A percentile compares a stretch with the other conserved stretches of the same genome.
These are phyloP conservation scores for Moniliophthora roreri DNA, from an alignment of 1,284 basidiomycete genomes.

Conservation along the genomic window DNA sequence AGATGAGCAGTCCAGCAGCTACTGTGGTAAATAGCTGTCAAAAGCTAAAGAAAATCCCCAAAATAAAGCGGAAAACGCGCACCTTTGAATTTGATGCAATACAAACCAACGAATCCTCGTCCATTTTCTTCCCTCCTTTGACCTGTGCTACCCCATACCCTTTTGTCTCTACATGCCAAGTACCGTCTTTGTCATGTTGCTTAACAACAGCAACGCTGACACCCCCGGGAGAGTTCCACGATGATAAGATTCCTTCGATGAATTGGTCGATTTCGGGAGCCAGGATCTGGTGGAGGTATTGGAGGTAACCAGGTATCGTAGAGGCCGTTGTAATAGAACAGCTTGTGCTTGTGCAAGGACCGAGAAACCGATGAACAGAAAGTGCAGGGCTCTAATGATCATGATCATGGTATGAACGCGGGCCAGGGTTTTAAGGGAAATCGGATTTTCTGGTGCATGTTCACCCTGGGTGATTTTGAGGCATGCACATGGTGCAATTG, in stretches of 20 bases:
- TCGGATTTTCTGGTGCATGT: no score
- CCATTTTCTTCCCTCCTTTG: neutral
- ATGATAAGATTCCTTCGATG: slow-evolving; percentile 2
- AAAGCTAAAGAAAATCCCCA: slow-evolving; percentile 28
- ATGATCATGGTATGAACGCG: no score
- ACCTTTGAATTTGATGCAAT: slow-evolving; percentile 15
- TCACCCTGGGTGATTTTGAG: no score
- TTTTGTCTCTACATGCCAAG: slow-evolving; percentile 4
- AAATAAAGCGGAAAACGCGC: slow-evolving; percentile 8
- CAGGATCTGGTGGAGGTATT: neutral
- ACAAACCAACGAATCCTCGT: slow-evolving; percentile 4
- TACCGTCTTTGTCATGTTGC: neutral
- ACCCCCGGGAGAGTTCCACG: slow-evolving; percentile 6
- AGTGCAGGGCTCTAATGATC: no score
- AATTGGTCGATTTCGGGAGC: neutral
- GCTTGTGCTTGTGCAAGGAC: no score
- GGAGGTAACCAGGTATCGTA: no score
- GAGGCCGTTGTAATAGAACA: no score
- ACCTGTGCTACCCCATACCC: slow-evolving; percentile 6
- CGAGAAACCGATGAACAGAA: no score
- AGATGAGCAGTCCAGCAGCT: slow-evolving; percentile 23
- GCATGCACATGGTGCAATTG: no score
- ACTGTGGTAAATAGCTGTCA: slow-evolving; percentile 26
- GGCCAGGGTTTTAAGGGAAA: no score
- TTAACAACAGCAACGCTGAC: slow-evolving; percentile 5